phyloP scores from a whole-genome alignment of 208 protist species.

The Wallacemonas collosoma region DNA sequence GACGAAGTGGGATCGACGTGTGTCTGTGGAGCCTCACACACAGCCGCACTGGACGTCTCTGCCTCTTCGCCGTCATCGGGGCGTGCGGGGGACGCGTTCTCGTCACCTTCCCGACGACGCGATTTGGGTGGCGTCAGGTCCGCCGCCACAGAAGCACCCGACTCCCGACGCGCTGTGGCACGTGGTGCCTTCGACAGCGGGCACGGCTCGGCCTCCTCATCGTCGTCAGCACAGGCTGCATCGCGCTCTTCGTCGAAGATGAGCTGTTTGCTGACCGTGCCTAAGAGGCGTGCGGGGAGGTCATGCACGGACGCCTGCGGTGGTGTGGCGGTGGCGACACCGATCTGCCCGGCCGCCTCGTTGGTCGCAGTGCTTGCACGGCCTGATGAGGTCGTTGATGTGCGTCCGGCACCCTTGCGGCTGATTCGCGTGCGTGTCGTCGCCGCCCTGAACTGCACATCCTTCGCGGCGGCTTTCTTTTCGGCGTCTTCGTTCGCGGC shows the following conservation, averaged over 20 bases:
- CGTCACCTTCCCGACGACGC: slow-evolving; percentile 6
- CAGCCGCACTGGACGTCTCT: not conserved
- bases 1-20: not conserved
- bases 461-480: slow-evolving; percentile 4
- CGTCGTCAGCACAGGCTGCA: not conserved
- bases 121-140: not conserved
- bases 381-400: not conserved
- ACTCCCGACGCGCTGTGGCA: slow-evolving; percentile 13
- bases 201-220: slow-evolving; percentile 18
- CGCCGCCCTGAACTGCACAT: slow-evolving; percentile 14
- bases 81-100: slow-evolving; percentile 1
- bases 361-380: not conserved
- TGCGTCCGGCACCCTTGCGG: not conserved
- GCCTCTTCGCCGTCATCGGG: not conserved
- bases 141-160: not conserved
- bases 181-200: slow-evolving; percentile 18
- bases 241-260: slow-evolving; percentile 17
- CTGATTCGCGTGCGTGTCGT: slow-evolving; percentile 11
- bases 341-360: too few relatives aligned
- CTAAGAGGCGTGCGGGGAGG: slow-evolving; percentile 12
- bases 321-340: not conserved
- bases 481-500: slow-evolving; percentile 10
- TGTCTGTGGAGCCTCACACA: not conserved
- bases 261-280: slow-evolving; percentile 26
- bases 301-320: not conserved